phyloP scores from a whole-genome alignment of 345 rosid species.

The Lumnitzera racemosa region DNA sequence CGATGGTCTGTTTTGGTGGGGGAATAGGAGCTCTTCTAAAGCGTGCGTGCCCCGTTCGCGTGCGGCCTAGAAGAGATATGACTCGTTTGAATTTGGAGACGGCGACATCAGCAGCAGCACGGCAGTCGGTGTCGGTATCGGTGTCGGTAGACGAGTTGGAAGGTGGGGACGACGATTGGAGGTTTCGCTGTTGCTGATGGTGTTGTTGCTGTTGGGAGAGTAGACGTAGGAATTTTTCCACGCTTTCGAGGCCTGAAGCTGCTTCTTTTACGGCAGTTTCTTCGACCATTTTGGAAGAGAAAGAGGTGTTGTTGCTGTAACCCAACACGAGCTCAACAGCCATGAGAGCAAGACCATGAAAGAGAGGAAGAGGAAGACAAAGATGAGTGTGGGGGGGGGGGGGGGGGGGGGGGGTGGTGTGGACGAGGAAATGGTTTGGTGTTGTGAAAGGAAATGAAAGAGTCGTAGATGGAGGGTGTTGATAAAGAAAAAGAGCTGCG shows the following conservation, averaged over 20 bases:
- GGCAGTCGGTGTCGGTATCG: slow-evolving; percentile 51
- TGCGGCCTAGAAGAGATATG: slow-evolving; percentile 77
- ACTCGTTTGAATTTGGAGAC: slow-evolving; percentile 80
- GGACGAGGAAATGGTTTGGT: too few relatives aligned
- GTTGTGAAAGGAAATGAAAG: not conserved
- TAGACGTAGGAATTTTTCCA: slow-evolving; percentile 62
- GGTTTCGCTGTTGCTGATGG: slow-evolving; percentile 1
- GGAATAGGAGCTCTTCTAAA: slow-evolving; percentile 61
- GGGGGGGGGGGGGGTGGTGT: too few relatives aligned
- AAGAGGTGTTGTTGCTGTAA: slow-evolving; percentile 23
- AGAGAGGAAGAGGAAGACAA: slow-evolving; percentile 1
- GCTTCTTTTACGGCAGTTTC: slow-evolving; percentile 75
- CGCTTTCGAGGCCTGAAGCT: slow-evolving; percentile 70
- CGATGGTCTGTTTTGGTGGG: not conserved
- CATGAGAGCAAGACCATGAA: slow-evolving; percentile 26
- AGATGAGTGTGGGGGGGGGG: not conserved
- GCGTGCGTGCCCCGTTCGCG: slow-evolving; percentile 89
- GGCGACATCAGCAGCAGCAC: slow-evolving; percentile 53
- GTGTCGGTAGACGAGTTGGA: slow-evolving; percentile 17
- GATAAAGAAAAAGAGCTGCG: slow-evolving; percentile 24
- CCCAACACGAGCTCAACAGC: slow-evolving; percentile 49
- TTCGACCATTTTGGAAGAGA: slow-evolving; percentile 32
- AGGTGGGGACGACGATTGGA: slow-evolving; percentile 18
- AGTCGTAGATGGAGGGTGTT: slow-evolving; percentile 1
- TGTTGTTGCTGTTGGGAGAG: slow-evolving; percentile 40